Base-by-base conservation (phyloP, 257 asterid genomes). In the Jaltomata sinuosa region DNA sequence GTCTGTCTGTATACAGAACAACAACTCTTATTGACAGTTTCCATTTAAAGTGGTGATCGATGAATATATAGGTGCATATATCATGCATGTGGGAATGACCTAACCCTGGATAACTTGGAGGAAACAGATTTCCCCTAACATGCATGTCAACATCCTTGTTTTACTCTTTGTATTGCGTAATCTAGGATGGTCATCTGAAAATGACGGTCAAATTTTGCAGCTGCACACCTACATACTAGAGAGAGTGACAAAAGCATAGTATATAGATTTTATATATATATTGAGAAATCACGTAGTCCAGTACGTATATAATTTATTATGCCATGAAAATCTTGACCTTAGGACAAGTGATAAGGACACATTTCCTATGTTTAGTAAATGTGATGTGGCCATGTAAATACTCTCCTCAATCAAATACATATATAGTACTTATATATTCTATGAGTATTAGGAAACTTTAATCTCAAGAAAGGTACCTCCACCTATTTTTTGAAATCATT, bases 401-500 rank as follows among this genome's bases (percentile, higher is more conserved):
- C 34, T 81, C 21, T 59, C 57, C 11, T 14, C 84, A 68, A 36
- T 55, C 10, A 32, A 83, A 80, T 42, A 22, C 7, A 36, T 5
- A 7, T 25, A 21, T 1, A 7, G 3, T 61, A 16, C 15, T 10
- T 14, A 81, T 83, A 57, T 84, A 18, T 65, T 80, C 10, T 62
- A 62, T n/a, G 2, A 2, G 22, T 72, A 71, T 49, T 61, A 53
- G 81, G 82, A 79, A 27, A 34, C 85, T 85, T 87, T 77, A 78
- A 85, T 80, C 80, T 84, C 38, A 83, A 83, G 89, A 87, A 90
- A 90, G 90, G 89, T 84, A 68, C 89, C 82, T 81, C 78, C 69
- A 83, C 80, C 83, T 57, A 81, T 72, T 32, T 22, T 29, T 83
- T 80, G 61, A 82, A 82, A 59, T 36, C 21, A 40, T 8, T 25